Evolutionary conservation across 139 green algal species (phyloP).

Genomic region (Tetradesmus lagerheimii): DNA sequence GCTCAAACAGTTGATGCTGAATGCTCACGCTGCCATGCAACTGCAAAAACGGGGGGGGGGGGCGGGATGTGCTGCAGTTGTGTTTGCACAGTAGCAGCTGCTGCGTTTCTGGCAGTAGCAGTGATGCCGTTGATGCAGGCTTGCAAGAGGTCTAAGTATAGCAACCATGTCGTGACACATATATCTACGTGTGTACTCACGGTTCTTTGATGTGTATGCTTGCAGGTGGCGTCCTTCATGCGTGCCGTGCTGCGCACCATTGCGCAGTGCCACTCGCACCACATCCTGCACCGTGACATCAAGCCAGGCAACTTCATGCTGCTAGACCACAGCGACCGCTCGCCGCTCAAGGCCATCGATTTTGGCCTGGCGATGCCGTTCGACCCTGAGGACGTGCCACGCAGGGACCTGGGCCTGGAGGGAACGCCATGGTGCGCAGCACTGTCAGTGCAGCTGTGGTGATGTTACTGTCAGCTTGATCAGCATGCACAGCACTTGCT

Average conservation of each 20-base stretch:
- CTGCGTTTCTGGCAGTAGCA: neutral
- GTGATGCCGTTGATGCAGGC: neutral
- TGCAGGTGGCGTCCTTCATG: conserved; percentile 79
- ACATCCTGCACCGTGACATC: conserved; percentile 90
- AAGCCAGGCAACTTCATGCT: conserved; percentile 96
- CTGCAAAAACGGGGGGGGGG: too few species aligned
- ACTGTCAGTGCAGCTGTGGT: neutral
- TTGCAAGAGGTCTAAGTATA: neutral
- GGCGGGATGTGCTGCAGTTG: too few species aligned
- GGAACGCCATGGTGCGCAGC: conserved; percentile 86
- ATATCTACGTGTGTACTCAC: neutral
- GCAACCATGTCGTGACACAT: too few species aligned
- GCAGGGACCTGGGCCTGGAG: conserved; percentile 84
- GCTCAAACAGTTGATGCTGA: neutral
- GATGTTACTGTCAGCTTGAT: neutral
- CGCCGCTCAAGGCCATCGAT: conserved; percentile 89
- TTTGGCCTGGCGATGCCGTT: conserved; percentile 90
- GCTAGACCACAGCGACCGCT: conserved; percentile 63
- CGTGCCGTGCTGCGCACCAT: conserved; percentile 77
- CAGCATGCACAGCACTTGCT: too few species aligned
- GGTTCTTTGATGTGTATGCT: neutral
- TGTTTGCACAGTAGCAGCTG: neutral
- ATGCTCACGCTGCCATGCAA: neutral
- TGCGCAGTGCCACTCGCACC: conserved; percentile 79
- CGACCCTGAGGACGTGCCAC: conserved; percentile 71